Base-by-base conservation (phyloP, 2,329 filamentous ascomycete genomes). In the Anisogramma anomala region DNA sequence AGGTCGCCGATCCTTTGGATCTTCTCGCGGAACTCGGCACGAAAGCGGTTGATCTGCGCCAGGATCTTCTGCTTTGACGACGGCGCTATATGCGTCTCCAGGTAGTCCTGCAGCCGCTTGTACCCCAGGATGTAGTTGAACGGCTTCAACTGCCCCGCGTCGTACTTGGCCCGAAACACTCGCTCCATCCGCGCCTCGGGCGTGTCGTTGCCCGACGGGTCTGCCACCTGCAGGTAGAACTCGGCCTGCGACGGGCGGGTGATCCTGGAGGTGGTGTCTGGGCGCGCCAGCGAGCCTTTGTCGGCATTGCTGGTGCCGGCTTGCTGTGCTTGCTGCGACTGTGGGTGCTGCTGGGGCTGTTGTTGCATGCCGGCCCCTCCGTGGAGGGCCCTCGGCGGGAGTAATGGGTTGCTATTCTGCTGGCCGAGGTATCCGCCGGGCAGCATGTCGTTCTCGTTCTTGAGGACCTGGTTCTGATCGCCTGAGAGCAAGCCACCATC, bases 71-170 rank as follows among this genome's bases (percentile, higher is more conserved):
- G 82, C 48, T 91, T 87, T 15, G 84, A 91, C 13, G 75, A 68
- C 18, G 82, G 75, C 39, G 84, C 79, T 58, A 96, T 82, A 57
- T 96, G 81, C 45, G 79, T 77, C 55, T 95, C 87, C 71, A 98
- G 88, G 59, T 95, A 98, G 48, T 82, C 79, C 48, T 87, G 85
- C 35, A 98, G 68, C 23, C 87, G 77, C 9, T 86, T 82, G 60
- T 98, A 98, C 10, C 91, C 91, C 55, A 93, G 94, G 52, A 96
- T 85, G 60, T 98, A 98, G 65, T 96, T 96, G 71, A 98, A 98
- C 1, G 91, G 91, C 56, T 88, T 91, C 44, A 98, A 68, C 55
- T 98, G 71, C 2, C 91, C 91, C 1, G 91, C 91, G 51, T 96
- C 88, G 62, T 94, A 93, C 62, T 98, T 98, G 48, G 91, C 91